phyloP scores from a whole-genome alignment of 2,329 filamentous ascomycete species.

The Thielaviopsis ethacetica region DNA sequence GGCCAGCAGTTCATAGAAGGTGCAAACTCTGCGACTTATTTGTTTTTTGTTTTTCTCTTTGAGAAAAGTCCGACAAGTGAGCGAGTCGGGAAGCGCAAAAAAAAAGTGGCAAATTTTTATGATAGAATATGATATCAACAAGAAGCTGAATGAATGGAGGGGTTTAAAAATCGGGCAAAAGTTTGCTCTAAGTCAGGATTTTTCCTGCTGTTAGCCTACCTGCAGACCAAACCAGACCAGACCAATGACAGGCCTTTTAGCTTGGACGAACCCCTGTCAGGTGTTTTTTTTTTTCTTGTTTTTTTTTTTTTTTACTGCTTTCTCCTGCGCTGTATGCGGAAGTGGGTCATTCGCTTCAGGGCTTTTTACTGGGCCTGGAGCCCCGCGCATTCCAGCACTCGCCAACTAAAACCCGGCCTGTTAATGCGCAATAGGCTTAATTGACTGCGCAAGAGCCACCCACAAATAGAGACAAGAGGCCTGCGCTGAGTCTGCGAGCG shows the following conservation, averaged over 20 bases:
- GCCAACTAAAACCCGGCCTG: neutral
- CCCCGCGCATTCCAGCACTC: neutral
- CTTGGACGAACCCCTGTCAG: neutral
- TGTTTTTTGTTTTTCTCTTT: neutral
- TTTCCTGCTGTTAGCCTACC: constrained; percentile 1
- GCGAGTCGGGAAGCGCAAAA: neutral
- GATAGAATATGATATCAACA: constrained; percentile 4
- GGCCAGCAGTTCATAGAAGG: neutral
- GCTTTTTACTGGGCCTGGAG: neutral
- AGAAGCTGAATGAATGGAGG: constrained; percentile 3
- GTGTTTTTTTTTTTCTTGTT: neutral
- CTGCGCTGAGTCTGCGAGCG: neutral
- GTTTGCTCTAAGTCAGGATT: constrained; percentile 7
- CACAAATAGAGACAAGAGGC: neutral
- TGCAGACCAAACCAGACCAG: too few relatives aligned
- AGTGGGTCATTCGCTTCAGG: neutral
- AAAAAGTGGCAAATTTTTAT: neutral
- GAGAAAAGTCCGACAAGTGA: neutral
- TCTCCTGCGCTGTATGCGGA: neutral
- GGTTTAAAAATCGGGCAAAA: constrained; percentile 11
- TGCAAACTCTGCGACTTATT: neutral
- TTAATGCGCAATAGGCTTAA: neutral
- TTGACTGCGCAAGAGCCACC: neutral
- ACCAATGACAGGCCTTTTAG: neutral
- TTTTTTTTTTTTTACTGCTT: neutral